Conservation (phyloP, 2,329 filamentous ascomycete species). For the Hymenoscyphus fraxineus region DNA sequence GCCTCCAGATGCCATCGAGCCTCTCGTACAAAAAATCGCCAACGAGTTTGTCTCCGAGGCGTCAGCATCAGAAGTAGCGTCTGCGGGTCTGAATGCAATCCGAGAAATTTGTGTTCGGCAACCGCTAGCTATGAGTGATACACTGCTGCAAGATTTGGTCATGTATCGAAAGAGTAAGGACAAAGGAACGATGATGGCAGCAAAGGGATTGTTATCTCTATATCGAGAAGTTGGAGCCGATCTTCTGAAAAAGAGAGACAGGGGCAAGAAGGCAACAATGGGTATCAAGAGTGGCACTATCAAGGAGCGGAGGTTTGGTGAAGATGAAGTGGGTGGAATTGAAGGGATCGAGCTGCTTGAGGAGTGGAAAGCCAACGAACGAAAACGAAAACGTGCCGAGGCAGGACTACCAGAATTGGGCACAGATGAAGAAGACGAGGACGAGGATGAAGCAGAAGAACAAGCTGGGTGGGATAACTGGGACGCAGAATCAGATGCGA, state of each 20-base stretch:
- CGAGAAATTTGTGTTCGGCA: slow-evolving; percentile 90
- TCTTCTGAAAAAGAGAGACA: slow-evolving; percentile 81
- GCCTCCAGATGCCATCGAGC: slow-evolving; percentile 87
- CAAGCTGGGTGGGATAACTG: slow-evolving; percentile 31
- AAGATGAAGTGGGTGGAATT: slow-evolving; percentile 75
- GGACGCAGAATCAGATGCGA: slow-evolving; percentile 45
- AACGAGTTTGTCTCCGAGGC: slow-evolving; percentile 98
- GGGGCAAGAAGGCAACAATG: slow-evolving; percentile 88
- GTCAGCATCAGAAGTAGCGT: slow-evolving; percentile 82
- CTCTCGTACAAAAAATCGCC: slow-evolving; percentile 88
- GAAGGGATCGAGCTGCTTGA: slow-evolving; percentile 89
- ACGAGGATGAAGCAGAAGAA: slow-evolving; percentile 45
- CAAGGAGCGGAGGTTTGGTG: slow-evolving; percentile 76
- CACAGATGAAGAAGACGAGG: slow-evolving; percentile 58
- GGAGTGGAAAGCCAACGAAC: slow-evolving; percentile 90
- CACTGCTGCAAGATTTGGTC: slow-evolving; percentile 89
- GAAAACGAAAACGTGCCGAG: slow-evolving; percentile 66
- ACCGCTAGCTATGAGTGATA: slow-evolving; percentile 93
- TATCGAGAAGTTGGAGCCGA: slow-evolving; percentile 91
- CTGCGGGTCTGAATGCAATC: slow-evolving; percentile 90
- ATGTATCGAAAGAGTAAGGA: slow-evolving; percentile 97
- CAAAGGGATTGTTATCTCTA: slow-evolving; percentile 82
- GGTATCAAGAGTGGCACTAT: slow-evolving; percentile 71
- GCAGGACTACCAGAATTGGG: slow-evolving; percentile 63
- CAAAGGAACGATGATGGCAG: slow-evolving; percentile 98